phyloP scores from a whole-genome alignment of 78 protist genomes.

The Fonticula alba region DNA sequence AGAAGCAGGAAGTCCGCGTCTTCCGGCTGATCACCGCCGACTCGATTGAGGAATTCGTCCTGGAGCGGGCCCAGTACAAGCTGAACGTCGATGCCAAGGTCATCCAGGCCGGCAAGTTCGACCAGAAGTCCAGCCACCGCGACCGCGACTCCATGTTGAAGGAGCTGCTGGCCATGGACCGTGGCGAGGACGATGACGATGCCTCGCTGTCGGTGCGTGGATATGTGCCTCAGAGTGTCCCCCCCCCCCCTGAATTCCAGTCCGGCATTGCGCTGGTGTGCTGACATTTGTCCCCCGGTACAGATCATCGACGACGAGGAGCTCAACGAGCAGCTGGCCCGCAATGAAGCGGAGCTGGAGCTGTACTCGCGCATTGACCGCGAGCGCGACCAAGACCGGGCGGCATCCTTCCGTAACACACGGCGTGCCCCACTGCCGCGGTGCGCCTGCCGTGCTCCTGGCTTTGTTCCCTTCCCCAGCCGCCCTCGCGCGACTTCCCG shows the following conservation, averaged over 20 bases:
- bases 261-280: too few species aligned
- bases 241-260: background rate
- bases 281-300: too few species aligned
- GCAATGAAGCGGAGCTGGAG: background rate
- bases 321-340: background rate
- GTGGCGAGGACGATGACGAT: background rate
- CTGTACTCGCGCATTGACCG: too few species aligned
- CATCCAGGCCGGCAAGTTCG: conserved; percentile 66
- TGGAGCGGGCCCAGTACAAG: conserved; percentile 66
- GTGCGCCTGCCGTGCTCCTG: too few species aligned
- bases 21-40: conserved; percentile 61
- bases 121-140: conserved; percentile 29
- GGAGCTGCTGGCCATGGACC: conserved; percentile 29
- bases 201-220: too few species aligned
- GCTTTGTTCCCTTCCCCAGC: too few species aligned
- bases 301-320: background rate
- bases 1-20: conserved; percentile 70
- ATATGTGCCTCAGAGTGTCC: conserved; percentile 40
- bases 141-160: conserved; percentile 31
- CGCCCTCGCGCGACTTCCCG: too few species aligned
- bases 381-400: too few species aligned
- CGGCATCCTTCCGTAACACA: too few species aligned
- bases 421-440: too few species aligned
- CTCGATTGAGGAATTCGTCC: conserved; percentile 64
- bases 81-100: conserved; percentile 63